Evolutionary conservation across 495 filamentous ascomycete species (phyloP).

Genomic region (Cudoniella acicularis): DNA sequence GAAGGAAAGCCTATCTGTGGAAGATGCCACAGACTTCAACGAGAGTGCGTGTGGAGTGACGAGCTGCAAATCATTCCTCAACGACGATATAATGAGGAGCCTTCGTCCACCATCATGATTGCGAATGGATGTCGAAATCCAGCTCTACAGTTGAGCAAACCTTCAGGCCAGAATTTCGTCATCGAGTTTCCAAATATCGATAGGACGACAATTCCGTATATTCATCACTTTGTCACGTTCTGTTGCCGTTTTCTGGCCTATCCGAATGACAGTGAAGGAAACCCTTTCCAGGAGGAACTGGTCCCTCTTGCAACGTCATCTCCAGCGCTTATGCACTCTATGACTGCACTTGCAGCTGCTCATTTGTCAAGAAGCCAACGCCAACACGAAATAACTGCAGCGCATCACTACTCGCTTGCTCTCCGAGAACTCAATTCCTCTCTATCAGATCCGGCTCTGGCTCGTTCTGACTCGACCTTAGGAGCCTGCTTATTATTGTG

Average conservation of each 20-base stretch:
- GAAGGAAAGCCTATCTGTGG: slow-evolving; percentile 25
- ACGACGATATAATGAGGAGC: background rate
- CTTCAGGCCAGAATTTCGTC: slow-evolving; percentile 22
- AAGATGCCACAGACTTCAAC: slow-evolving; percentile 17
- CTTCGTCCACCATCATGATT: background rate
- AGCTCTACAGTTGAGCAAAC: background rate
- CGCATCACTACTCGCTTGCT: slow-evolving; percentile 20
- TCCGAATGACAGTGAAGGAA: slow-evolving; percentile 23
- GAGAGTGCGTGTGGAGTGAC: slow-evolving; percentile 23
- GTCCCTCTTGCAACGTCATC: slow-evolving; percentile 18
- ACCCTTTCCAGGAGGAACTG: slow-evolving; percentile 24
- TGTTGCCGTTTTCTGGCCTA: slow-evolving; percentile 24
- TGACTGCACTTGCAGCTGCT: slow-evolving; percentile 21
- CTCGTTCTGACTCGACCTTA: slow-evolving; percentile 18
- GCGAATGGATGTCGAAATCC: background rate
- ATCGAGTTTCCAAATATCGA: slow-evolving; percentile 24
- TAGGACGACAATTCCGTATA: slow-evolving; percentile 16
- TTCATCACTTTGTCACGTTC: slow-evolving; percentile 26
- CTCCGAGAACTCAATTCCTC: slow-evolving; percentile 12
- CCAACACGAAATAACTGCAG: slow-evolving; percentile 16
- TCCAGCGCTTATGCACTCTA: slow-evolving; percentile 22
- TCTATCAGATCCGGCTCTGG: slow-evolving; percentile 17
- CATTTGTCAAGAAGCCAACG: slow-evolving; percentile 19
- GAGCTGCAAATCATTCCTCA: slow-evolving; percentile 16
- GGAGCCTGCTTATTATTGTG: slow-evolving; percentile 24